Conservation (phyloP, 129 eudicot species). For the Flaveria linearis region DNA sequence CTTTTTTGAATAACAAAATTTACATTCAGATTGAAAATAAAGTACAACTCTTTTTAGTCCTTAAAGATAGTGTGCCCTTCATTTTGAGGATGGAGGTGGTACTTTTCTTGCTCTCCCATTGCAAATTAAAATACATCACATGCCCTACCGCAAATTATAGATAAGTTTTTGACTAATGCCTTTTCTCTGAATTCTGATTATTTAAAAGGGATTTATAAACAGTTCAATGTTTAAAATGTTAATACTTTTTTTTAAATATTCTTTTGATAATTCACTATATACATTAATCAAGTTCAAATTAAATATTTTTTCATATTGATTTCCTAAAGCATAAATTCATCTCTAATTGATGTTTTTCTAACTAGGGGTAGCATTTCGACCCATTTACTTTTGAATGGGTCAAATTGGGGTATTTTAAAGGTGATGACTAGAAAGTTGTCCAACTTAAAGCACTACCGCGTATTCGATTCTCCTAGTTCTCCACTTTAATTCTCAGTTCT, state of each 20-base stretch:
- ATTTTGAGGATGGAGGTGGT: background rate
- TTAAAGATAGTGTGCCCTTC: conserved; percentile 12
- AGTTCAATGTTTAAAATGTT: background rate
- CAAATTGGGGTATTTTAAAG: background rate
- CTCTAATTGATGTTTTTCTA: background rate
- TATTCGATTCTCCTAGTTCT: no score
- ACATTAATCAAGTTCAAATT: conserved; percentile 14
- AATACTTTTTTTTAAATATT: background rate
- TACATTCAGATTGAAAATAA: background rate
- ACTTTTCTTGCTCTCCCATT: conserved; percentile 16
- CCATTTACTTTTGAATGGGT: background rate
- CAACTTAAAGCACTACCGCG: no score
- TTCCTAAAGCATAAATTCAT: background rate
- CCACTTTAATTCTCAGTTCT: no score
- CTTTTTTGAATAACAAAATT: background rate
- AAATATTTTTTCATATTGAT: conserved; percentile 1
- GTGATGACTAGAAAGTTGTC: background rate
- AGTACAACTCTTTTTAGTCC: background rate
- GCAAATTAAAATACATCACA: conserved; percentile 6
- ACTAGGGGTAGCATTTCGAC: background rate
- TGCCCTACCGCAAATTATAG: conserved; percentile 6
- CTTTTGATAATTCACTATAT: background rate
- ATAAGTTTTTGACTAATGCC: conserved; percentile 2
- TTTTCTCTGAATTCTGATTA: background rate
- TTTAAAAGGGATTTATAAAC: background rate